phyloP scores from a whole-genome alignment of 768 basidiomycete species.

The Mycena sanguinolenta region DNA sequence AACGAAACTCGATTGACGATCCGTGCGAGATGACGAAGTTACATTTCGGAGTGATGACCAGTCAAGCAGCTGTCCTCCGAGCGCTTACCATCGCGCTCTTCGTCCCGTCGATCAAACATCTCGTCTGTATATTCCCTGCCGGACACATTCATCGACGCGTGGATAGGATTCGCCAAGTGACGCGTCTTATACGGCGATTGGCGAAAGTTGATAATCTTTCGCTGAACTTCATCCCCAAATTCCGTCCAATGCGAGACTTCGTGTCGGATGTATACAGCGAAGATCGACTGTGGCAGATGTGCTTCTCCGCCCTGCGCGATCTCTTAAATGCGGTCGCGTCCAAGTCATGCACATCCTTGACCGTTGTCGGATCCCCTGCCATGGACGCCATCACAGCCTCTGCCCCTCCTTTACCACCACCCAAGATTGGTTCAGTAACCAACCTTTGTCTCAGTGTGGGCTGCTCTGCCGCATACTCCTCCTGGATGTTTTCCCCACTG shows the following conservation, averaged over 20 bases:
- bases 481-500: constrained; percentile 10
- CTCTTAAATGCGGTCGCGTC: not conserved
- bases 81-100: constrained; percentile 20
- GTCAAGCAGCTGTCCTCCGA: not conserved
- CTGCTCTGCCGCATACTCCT: not conserved
- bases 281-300: not conserved
- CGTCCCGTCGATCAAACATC: constrained; percentile 18
- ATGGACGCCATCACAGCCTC: not conserved
- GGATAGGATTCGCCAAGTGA: not conserved
- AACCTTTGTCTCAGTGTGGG: constrained; percentile 2
- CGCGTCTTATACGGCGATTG: constrained; percentile 11
- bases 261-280: not conserved
- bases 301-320: constrained; percentile 8
- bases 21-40: not conserved
- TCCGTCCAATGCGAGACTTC: not conserved
- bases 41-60: not conserved
- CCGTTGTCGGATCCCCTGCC: not conserved
- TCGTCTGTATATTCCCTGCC: constrained; percentile 6
- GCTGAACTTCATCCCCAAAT: not conserved
- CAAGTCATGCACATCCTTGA: constrained; percentile 17
- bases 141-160: not conserved
- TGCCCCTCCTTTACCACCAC: not conserved
- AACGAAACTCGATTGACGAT: not conserved
- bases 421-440: not conserved
- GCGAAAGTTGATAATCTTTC: not conserved